A percentile compares a stretch with the other conserved stretches of the same genome.
Conservation (phyloP, 768 basidiomycete species). For the Kwoniella bestiolae region DNA sequence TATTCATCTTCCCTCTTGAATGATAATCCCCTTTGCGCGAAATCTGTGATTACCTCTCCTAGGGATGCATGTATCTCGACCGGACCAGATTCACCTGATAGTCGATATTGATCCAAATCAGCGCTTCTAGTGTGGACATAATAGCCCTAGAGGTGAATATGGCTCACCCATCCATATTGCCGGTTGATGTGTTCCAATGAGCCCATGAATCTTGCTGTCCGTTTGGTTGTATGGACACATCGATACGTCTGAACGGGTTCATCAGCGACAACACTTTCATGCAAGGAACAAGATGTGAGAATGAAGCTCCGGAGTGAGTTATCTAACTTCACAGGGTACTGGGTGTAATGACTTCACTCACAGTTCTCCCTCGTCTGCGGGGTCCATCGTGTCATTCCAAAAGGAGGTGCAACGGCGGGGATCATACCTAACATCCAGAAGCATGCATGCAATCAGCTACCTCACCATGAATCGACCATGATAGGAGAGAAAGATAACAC, state of each 20-base stretch:
- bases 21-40: slow-evolving; percentile 61
- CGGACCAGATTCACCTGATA: slow-evolving; percentile 56
- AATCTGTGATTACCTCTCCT: slow-evolving; percentile 66
- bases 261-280: not conserved
- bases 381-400: slow-evolving; percentile 85
- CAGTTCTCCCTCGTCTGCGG: slow-evolving; percentile 78
- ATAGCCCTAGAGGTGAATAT: not conserved
- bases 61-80: slow-evolving; percentile 63
- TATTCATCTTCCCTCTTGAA: slow-evolving; percentile 40
- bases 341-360: no score
- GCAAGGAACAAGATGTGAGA: not conserved
- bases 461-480: no score
- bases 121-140: not conserved
- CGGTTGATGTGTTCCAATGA: slow-evolving; percentile 78
- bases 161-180: slow-evolving; percentile 79
- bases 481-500: not conserved
- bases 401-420: slow-evolving; percentile 72
- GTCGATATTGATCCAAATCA: slow-evolving; percentile 40
- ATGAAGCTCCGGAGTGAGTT: no score
- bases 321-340: no score
- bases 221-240: slow-evolving; percentile 59
- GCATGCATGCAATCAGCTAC: not conserved
- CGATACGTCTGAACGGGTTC: slow-evolving; percentile 27
- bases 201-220: slow-evolving; percentile 68
- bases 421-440: slow-evolving; percentile 64